phyloP scores from a whole-genome alignment of 441 rosid species.

The Aquilaria agallochum region DNA sequence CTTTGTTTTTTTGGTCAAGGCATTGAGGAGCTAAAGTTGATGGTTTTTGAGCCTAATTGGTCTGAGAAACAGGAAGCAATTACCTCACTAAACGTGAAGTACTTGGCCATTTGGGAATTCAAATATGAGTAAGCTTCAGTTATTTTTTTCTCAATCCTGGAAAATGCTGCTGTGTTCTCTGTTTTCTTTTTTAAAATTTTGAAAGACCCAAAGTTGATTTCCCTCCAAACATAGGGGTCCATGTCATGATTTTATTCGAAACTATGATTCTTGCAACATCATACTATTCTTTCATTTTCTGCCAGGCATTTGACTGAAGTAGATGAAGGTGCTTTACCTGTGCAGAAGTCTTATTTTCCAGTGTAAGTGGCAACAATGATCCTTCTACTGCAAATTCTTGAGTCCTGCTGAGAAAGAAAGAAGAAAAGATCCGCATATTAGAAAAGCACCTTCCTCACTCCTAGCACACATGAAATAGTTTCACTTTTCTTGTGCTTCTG shows the following conservation, averaged over 20 bases:
- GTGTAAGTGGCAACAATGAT: slow-evolving; percentile 39
- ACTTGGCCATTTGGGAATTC: slow-evolving; percentile 50
- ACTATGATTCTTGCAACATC: not conserved
- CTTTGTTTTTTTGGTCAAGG: slow-evolving; percentile 35
- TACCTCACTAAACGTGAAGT: slow-evolving; percentile 58
- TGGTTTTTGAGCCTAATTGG: slow-evolving; percentile 64
- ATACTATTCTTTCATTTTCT: slow-evolving; percentile 20
- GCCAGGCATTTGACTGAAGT: slow-evolving; percentile 42
- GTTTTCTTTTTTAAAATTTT: no score
- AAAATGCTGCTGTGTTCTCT: not conserved
- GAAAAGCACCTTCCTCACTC: no score
- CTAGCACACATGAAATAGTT: no score
- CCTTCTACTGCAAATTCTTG: no score
- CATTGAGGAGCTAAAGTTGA: slow-evolving; percentile 75
- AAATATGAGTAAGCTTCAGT: slow-evolving; percentile 50
- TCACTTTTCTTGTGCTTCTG: no score
- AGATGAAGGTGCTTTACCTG: slow-evolving; percentile 41
- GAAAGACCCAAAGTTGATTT: no score
- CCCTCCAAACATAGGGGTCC: no score
- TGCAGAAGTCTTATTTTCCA: slow-evolving; percentile 61
- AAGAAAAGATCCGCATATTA: not conserved
- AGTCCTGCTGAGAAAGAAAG: not conserved
- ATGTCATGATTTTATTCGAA: no score
- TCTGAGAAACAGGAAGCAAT: slow-evolving; percentile 57
- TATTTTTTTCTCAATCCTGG: not conserved